Evolutionary conservation across 805 yeast species (phyloP).

Genomic region (Saccharomycopsis capsularis): DNA sequence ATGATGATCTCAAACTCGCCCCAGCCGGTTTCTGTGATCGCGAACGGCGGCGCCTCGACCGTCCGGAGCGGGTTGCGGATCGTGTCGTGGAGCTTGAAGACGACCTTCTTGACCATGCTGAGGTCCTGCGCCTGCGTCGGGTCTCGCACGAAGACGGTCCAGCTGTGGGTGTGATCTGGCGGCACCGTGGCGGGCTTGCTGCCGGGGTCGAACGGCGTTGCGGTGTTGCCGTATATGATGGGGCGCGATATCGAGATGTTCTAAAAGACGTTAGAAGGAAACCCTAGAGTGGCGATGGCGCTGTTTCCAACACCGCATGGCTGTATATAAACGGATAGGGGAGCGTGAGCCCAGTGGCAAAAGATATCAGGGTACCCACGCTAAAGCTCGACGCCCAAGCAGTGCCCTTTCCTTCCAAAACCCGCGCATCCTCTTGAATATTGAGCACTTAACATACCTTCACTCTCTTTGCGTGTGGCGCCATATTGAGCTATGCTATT

Average conservation of each 20-base stretch:
- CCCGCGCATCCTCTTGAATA: background rate
- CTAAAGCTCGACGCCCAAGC: too few species aligned
- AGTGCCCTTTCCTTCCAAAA: too few species aligned
- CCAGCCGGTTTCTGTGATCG: slow-evolving; percentile 98
- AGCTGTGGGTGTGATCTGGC: slow-evolving; percentile 84
- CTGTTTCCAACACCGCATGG: too few species aligned
- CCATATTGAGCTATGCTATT: slow-evolving; percentile 14
- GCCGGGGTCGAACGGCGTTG: slow-evolving; percentile 52
- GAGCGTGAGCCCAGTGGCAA: background rate
- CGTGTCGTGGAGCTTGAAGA: slow-evolving; percentile 92
- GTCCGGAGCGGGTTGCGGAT: slow-evolving; percentile 82
- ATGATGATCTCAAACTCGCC: slow-evolving; percentile 95
- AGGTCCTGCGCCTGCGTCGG: slow-evolving; percentile 72
- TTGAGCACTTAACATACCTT: slow-evolving; percentile 8
- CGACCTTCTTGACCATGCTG: slow-evolving; percentile 79
- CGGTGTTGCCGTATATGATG: slow-evolving; percentile 73
- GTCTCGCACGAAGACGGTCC: slow-evolving; percentile 88
- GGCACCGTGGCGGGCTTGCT: slow-evolving; percentile 60
- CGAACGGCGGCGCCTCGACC: slow-evolving; percentile 85
- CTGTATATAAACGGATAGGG: background rate
- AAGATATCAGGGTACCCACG: background rate
- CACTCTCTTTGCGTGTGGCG: slow-evolving; percentile 20
- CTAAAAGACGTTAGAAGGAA: slow-evolving; percentile 30
- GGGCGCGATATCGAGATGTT: slow-evolving; percentile 72
- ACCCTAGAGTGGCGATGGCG: too few species aligned